Evolutionary conservation across 768 basidiomycete genomes (phyloP).

Genomic region (Lentinula sp.): DNA sequence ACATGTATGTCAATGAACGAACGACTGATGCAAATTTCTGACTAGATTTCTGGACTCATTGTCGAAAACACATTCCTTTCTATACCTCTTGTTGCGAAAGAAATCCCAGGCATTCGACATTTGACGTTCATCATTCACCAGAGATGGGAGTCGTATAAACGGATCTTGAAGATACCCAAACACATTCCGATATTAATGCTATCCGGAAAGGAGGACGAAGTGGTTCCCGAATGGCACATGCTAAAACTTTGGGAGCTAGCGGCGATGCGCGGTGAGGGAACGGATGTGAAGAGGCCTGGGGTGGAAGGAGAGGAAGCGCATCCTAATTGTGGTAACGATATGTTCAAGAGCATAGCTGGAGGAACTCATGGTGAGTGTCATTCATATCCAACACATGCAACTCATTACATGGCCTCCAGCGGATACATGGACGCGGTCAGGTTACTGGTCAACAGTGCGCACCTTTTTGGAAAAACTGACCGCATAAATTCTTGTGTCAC

Average conservation of each 20-base stretch:
- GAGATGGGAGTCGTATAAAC: conserved; percentile 78
- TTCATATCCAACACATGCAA: neutral
- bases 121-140: conserved; percentile 80
- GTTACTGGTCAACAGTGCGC: conserved; percentile 1
- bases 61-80: conserved; percentile 94
- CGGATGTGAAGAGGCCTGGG: conserved; percentile 3
- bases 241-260: conserved; percentile 62
- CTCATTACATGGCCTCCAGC: neutral
- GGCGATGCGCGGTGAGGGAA: conserved; percentile 45
- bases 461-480: neutral
- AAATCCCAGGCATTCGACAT: conserved; percentile 67
- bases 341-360: neutral
- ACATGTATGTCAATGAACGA: neutral
- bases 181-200: conserved; percentile 77
- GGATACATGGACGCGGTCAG: conserved; percentile 1
- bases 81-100: conserved; percentile 75
- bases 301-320: neutral
- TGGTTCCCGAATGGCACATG: conserved; percentile 79
- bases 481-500: neutral
- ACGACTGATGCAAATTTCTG: neutral
- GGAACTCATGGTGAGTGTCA: neutral
- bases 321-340: neutral
- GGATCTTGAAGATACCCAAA: conserved; percentile 56
- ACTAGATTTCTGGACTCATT: conserved; percentile 49
- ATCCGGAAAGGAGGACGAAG: conserved; percentile 65